A percentile compares a stretch with the other conserved stretches of the same genome.
Conservation (phyloP, 495 filamentous ascomycete genomes). For the Wilcoxina mikolae region DNA sequence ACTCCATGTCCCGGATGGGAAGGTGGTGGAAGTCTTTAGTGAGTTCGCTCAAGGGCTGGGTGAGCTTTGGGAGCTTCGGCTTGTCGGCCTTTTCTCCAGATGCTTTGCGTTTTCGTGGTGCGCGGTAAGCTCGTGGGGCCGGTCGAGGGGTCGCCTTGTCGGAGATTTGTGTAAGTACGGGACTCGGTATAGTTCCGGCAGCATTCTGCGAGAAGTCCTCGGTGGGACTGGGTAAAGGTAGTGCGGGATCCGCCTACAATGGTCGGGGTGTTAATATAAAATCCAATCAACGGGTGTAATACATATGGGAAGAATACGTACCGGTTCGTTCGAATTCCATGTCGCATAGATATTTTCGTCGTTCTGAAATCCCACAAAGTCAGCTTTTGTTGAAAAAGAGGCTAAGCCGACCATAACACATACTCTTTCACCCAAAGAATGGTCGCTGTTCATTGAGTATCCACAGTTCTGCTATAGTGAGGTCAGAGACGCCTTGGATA, state of each 20-base stretch:
- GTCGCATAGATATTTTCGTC: neutral
- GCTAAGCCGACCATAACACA: too few species aligned
- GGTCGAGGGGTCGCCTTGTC: too few species aligned
- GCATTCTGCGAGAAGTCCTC: too few species aligned
- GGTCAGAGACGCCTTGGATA: neutral
- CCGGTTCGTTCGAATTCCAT: too few species aligned
- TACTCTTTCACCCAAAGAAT: neutral
- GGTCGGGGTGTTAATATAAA: neutral
- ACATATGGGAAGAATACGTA: neutral
- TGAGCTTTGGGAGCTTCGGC: constrained; percentile 40
- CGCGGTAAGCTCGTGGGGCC: neutral
- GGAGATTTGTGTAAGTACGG: too few species aligned
- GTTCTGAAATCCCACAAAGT: neutral
- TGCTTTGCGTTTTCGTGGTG: constrained; percentile 18
- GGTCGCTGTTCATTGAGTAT: neutral
- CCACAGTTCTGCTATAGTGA: neutral
- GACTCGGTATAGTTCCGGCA: too few species aligned
- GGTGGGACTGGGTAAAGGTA: neutral
- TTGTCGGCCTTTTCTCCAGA: constrained; percentile 25
- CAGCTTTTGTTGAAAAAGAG: too few species aligned
- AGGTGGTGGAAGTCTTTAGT: constrained; percentile 50
- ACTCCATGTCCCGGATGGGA: constrained; percentile 64
- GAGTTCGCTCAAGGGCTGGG: constrained; percentile 59
- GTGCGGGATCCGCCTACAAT: neutral
- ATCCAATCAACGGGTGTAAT: neutral